A percentile compares a stretch with the other conserved stretches of the same genome.
These are phyloP conservation scores for Suhomyces sp. DNA, from an alignment of 805 yeast species.

Conservation along the genomic window DNA sequence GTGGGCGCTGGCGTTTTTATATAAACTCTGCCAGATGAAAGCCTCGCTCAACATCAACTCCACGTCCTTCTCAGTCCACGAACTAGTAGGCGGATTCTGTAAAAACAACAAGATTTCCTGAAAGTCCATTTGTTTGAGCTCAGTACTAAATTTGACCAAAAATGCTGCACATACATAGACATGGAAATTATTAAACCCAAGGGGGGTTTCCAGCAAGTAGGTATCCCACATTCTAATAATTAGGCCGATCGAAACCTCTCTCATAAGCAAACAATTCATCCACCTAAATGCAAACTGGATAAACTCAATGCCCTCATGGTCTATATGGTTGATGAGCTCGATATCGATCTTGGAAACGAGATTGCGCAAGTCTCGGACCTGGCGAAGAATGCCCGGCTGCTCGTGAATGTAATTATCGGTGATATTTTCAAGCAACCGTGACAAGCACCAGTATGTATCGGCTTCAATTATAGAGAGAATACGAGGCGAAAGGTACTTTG, in stretches of 20 bases:
- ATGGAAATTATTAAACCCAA: constrained; percentile 89
- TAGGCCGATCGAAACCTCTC: constrained; percentile 76
- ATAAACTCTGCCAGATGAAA: constrained; percentile 91
- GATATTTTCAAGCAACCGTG: constrained; percentile 86
- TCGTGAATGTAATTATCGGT: constrained; percentile 97
- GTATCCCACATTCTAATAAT: constrained; percentile 98
- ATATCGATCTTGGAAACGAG: constrained; percentile 78
- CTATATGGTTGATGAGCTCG: constrained; percentile 69
- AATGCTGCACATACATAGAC: constrained; percentile 98
- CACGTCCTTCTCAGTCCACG: constrained; percentile 86
- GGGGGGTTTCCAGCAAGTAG: constrained; percentile 67
- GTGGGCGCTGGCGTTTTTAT: constrained; percentile 88
- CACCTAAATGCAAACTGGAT: constrained; percentile 95
- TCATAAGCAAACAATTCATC: constrained; percentile 98
- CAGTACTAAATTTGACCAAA: constrained; percentile 79
- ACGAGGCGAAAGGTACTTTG: constrained; percentile 54
- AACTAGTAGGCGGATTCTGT: constrained; percentile 83
- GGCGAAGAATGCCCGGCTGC: constrained; percentile 94
- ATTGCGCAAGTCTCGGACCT: constrained; percentile 76
- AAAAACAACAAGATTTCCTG: constrained; percentile 90
- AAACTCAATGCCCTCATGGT: constrained; percentile 83
- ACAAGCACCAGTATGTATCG: constrained; percentile 95
- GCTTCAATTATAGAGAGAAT: constrained; percentile 78
- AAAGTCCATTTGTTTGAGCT: constrained; percentile 80
- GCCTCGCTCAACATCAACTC: constrained; percentile 94